phyloP scores from a whole-genome alignment of 1,284 basidiomycete species.

The Inonotus hispidus region DNA sequence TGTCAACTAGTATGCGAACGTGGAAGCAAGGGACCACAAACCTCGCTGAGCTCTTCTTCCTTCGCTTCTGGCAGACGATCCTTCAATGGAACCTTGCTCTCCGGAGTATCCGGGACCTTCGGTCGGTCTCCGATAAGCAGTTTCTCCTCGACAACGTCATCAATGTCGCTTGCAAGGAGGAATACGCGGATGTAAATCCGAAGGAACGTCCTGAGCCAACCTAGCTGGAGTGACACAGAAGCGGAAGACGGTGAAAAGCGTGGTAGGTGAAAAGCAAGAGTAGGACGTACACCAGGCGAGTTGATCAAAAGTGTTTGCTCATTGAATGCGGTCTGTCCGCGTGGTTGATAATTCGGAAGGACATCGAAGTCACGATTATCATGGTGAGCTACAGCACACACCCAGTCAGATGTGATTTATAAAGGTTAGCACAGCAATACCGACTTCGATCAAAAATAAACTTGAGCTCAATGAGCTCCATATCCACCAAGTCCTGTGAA shows the following conservation, averaged over 20 bases:
- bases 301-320: conserved; percentile 65
- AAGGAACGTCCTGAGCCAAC: conserved; percentile 67
- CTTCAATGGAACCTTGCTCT: conserved; percentile 45
- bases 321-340: conserved; percentile 42
- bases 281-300: conserved; percentile 49
- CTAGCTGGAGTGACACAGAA: conserved; percentile 36
- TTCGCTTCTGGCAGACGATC: conserved; percentile 48
- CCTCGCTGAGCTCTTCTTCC: conserved; percentile 53
- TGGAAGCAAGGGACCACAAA: conserved; percentile 25
- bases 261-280: not conserved
- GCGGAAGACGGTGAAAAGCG: not conserved
- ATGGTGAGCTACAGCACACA: conserved; percentile 46
- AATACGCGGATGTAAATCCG: conserved; percentile 72
- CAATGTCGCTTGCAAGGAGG: conserved; percentile 70
- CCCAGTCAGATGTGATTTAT: conserved; percentile 12
- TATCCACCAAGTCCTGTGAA: conserved; percentile 64
- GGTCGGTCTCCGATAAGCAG: conserved; percentile 73
- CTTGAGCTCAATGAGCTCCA: conserved; percentile 78
- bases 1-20: conserved; percentile 5
- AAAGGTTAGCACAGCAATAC: conserved; percentile 22
- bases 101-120: conserved; percentile 50
- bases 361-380: conserved; percentile 82
- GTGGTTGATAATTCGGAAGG: conserved; percentile 73
- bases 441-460: conserved; percentile 75
- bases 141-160: conserved; percentile 72